Percentiles rank a stretch among this genome's conserved stretches.
phyloP scores from a whole-genome alignment of 257 asterid genomes.

The Gentiana macrophylla region DNA sequence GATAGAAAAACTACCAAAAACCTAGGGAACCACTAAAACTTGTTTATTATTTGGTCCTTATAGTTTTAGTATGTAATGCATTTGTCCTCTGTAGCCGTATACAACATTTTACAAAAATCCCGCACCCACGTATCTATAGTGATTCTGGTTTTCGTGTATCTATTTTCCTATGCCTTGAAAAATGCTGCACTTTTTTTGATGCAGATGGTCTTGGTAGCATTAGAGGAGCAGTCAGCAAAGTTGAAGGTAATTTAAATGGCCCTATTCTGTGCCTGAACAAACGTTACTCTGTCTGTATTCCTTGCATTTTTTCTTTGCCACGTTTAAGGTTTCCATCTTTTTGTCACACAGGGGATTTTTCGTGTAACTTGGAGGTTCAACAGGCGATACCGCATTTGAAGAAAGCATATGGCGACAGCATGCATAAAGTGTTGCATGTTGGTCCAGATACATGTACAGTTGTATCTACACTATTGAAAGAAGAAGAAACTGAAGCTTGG shows the following conservation, averaged over 20 bases:
- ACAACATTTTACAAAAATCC: too few relatives aligned
- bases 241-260: slow-evolving; percentile 18
- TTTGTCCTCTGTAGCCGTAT: too few relatives aligned
- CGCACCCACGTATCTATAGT: too few relatives aligned
- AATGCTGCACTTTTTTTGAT: slow-evolving; percentile 4
- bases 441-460: slow-evolving; percentile 37
- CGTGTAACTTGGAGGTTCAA: slow-evolving; percentile 22
- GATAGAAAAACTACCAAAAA: too few relatives aligned
- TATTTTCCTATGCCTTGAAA: slow-evolving; percentile 3
- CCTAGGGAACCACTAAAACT: too few relatives aligned
- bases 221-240: slow-evolving; percentile 17
- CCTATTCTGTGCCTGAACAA: not conserved
- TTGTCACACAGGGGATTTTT: slow-evolving; percentile 22
- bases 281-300: too few relatives aligned
- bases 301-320: too few relatives aligned
- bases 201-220: slow-evolving; percentile 15
- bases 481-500: slow-evolving; percentile 32
- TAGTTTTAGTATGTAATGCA: too few relatives aligned
- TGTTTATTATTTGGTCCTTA: too few relatives aligned
- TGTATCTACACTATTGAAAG: slow-evolving; percentile 19
- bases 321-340: not conserved
- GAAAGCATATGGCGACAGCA: slow-evolving; percentile 32
- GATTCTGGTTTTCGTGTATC: not conserved
- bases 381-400: slow-evolving; percentile 21
- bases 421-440: slow-evolving; percentile 31